Evolutionary conservation across 1,139 yeast genomes (phyloP), one percentile per base, ranked within the genome.

Genomic region (Saccharomyces uvarum): DNA sequence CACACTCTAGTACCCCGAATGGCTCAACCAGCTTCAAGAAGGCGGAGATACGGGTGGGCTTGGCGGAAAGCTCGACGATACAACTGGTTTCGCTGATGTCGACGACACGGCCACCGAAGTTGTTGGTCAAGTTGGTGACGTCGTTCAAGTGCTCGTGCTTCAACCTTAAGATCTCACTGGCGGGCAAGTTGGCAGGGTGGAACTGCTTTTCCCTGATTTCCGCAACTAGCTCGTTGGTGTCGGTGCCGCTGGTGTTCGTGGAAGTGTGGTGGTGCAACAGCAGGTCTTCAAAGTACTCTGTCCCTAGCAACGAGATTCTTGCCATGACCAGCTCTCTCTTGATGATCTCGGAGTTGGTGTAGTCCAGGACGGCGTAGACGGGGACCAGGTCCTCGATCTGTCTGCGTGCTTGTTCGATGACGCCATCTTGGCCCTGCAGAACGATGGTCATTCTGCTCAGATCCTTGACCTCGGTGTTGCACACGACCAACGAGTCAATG

Each of bases 361-460:
- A 93, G 74, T 93, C 97, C 70, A 93, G 79, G 46, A 93, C 99
- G 7, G 99, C 99, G 77, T 95, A 93, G 44, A 93, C 98, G 4
- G 99, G 99, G 28, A 93, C 99, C 70, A 93, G 80, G 67, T 93
- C 98, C 75, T 93, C 99, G 61, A 93, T 87, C 73, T 93, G 99
- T 71, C 98, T 84, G 71, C 99, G 83, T n/a, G 98, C 98, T 76
- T 93, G 99, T 73, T 93, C 99, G 64, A 93, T 86, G 56, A 93
- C 93, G 28, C 95, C 97, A 67, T 91, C 97, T 71, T 90, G 96
- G 57, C 98, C 99, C 57, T 85, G 86, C 66, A 93, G 78, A 32
- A 89, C 97, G 67, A 93, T 88, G 11, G 99, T 93, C 99, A 93
- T 93, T 71, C 99, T 82, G 38, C 97, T 88, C 63, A 93, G 79